phyloP scores from a whole-genome alignment of 768 basidiomycete genomes.

The Porpolomopsis calyptriformis region DNA sequence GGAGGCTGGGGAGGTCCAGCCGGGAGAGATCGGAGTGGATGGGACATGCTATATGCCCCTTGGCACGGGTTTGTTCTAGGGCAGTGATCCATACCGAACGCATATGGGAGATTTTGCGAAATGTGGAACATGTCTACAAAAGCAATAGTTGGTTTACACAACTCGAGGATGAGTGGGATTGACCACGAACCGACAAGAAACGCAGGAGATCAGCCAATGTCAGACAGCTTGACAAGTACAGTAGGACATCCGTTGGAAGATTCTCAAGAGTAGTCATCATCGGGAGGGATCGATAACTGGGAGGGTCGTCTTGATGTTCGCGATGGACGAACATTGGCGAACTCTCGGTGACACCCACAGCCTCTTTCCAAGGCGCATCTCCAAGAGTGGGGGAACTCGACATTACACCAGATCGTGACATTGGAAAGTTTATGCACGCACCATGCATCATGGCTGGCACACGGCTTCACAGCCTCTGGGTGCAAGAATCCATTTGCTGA shows the following conservation, averaged over 20 bases:
- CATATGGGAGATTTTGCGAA: conserved; percentile 7
- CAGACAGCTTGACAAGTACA: neutral
- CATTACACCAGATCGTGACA: too few relatives aligned
- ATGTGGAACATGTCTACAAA: conserved; percentile 11
- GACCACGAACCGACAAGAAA: conserved; percentile 2
- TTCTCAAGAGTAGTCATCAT: neutral
- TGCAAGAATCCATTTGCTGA: too few relatives aligned
- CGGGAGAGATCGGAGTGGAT: conserved; percentile 5
- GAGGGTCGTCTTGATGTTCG: too few relatives aligned
- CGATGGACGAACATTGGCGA: too few relatives aligned
- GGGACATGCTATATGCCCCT: conserved; percentile 9
- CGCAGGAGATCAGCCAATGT: neutral
- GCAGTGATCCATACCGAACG: conserved; percentile 11
- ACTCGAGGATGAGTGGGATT: neutral
- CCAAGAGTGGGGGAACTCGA: too few relatives aligned
- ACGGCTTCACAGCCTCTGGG: too few relatives aligned
- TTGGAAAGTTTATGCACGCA: too few relatives aligned
- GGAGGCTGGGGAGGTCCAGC: conserved; percentile 6
- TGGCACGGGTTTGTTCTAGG: conserved; percentile 4
- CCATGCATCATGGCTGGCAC: too few relatives aligned
- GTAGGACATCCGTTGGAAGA: conserved; percentile 1
- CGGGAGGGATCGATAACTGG: neutral
- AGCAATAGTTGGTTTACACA: too few relatives aligned
- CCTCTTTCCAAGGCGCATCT: too few relatives aligned
- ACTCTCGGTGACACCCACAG: too few relatives aligned